phyloP scores from a whole-genome alignment of 495 filamentous ascomycete species.

The Annulohypoxylon nitens region DNA sequence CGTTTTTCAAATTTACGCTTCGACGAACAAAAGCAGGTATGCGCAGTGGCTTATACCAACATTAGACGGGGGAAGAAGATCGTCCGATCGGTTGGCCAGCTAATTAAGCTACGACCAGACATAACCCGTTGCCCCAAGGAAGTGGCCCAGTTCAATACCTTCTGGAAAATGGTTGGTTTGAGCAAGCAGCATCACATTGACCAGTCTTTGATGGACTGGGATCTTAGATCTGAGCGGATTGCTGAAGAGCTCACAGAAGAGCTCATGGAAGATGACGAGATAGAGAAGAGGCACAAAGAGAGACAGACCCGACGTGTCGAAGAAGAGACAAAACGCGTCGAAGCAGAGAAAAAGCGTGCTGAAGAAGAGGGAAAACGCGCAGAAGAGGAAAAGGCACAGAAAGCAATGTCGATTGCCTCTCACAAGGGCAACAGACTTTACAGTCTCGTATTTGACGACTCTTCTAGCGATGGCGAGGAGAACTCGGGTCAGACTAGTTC shows the following conservation, averaged over 20 bases:
- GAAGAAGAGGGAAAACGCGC: background rate
- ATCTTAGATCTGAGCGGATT: background rate
- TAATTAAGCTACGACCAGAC: conserved; percentile 16
- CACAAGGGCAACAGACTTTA: background rate
- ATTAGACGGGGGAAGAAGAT: conserved; percentile 18
- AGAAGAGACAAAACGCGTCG: background rate
- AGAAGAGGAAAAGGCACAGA: background rate
- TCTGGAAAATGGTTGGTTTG: too few relatives aligned
- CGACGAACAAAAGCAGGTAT: conserved; percentile 25
- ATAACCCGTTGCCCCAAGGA: conserved; percentile 5
- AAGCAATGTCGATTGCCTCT: background rate
- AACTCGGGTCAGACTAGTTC: background rate
- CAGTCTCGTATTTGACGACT: background rate
- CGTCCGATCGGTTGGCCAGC: conserved; percentile 24
- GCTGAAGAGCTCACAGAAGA: background rate
- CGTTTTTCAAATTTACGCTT: conserved; percentile 22
- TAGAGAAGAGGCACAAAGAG: background rate
- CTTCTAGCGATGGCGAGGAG: background rate
- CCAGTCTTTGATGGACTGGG: background rate
- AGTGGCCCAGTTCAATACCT: conserved; percentile 11
- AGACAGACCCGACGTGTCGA: background rate
- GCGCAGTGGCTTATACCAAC: conserved; percentile 37
- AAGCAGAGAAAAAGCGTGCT: background rate
- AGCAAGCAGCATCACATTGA: background rate
- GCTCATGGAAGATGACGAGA: background rate